phyloP scores from a whole-genome alignment of 768 basidiomycete species.

The Amanita rimosa region DNA sequence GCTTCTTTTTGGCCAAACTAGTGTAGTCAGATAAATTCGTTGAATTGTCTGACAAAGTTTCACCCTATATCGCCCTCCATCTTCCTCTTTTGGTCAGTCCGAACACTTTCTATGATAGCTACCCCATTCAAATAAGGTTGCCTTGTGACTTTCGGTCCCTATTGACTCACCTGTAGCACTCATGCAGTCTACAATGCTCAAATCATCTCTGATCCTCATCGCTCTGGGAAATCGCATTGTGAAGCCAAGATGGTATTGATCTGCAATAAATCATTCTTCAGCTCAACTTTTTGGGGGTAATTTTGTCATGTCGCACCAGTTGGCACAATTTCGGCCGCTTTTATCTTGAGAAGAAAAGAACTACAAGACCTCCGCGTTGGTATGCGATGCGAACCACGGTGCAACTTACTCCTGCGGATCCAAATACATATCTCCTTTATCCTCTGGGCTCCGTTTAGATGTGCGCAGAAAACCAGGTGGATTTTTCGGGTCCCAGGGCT shows the following conservation, averaged over 20 bases:
- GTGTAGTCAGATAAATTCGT: neutral
- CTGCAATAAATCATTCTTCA: conserved; percentile 21
- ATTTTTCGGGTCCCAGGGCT: conserved; percentile 59
- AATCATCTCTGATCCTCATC: conserved; percentile 67
- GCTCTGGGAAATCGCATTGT: conserved; percentile 96
- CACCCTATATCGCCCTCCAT: conserved; percentile 52
- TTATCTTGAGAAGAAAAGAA: conserved; percentile 89
- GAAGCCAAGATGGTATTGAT: conserved; percentile 73
- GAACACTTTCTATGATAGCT: conserved; percentile 53
- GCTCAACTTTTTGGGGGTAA: neutral
- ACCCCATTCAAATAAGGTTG: neutral
- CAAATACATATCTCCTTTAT: conserved; percentile 86
- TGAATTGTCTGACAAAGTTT: conserved; percentile 5
- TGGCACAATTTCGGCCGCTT: conserved; percentile 82
- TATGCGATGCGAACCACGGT: neutral
- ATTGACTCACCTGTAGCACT: conserved; percentile 42
- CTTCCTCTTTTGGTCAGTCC: conserved; percentile 63
- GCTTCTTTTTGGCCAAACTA: conserved; percentile 1
- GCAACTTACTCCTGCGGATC: conserved; percentile 71
- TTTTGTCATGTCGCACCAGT: conserved; percentile 39
- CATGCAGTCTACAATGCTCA: conserved; percentile 62
- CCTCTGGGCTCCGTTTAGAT: conserved; percentile 51
- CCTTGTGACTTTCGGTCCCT: neutral
- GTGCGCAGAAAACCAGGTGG: conserved; percentile 63
- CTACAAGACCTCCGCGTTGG: conserved; percentile 25